Evolutionary conservation across 2,329 filamentous ascomycete genomes (phyloP).

Genomic region (Fusarium sp.): DNA sequence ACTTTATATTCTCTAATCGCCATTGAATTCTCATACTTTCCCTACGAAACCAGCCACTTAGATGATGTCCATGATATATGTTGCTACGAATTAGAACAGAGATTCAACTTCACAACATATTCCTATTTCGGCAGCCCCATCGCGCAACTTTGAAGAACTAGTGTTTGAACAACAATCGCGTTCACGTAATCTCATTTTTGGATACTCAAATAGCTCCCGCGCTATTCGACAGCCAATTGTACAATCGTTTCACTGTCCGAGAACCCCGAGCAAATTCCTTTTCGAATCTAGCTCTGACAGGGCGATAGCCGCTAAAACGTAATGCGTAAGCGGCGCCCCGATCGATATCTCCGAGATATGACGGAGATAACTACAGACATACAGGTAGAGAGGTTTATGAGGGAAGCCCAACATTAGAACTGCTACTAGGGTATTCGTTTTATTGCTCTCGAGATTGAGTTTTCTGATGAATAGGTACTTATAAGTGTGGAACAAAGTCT

Average conservation of each 20-base stretch:
- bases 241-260: not conserved
- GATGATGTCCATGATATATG: not conserved
- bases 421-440: too few species aligned
- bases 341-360: too few species aligned
- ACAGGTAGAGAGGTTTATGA: too few species aligned
- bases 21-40: too few species aligned
- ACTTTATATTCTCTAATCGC: not conserved
- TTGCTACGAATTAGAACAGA: not conserved
- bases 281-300: not conserved
- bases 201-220: accelerated
- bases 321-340: not conserved
- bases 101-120: not conserved
- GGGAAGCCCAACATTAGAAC: too few species aligned
- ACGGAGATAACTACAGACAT: too few species aligned
- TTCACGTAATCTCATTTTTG: not conserved
- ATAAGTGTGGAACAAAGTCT: not conserved
- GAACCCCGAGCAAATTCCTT: not conserved
- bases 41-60: not conserved
- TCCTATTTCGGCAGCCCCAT: too few species aligned
- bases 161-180: too few species aligned
- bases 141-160: too few species aligned
- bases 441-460: too few species aligned
- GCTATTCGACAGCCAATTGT: not conserved
- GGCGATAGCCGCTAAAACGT: not conserved
- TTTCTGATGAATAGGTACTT: too few species aligned